Evolutionary conservation across 805 yeast species (phyloP), one percentile per base, ranked within the genome.

Genomic region (Cyberlindnera bimundalis): DNA sequence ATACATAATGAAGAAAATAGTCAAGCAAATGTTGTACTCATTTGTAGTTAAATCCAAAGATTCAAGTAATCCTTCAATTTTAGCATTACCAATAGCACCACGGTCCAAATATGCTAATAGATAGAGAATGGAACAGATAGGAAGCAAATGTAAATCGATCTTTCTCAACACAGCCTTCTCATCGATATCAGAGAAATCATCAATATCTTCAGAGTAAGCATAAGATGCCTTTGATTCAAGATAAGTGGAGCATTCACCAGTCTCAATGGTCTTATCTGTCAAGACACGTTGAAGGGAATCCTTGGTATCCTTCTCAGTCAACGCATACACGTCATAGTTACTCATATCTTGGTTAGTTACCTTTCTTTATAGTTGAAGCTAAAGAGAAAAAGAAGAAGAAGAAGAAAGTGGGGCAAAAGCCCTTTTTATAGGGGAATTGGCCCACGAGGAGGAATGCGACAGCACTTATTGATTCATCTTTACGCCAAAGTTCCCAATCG

Each of bases 1-100:
- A 32, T 45, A 52, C 0, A 53, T 49, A 36, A 48, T 45, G 39
- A 43, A 52, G 40, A 38, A 52, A 16, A 43, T 25, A 14, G 56
- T 46, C 21, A 33, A 33, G 17, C 46, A 42, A 14, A 49, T 26
- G 36, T 48, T 48, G 23, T 38, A 27, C 14, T 32, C 24, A 5
- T 46, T 43, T 6, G 44, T 40, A 9, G 42, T 11, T 19, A 40
- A 18, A 29, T 35, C 29, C 29, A 48, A 23, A 5, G 46, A 29
- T n/a, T 12, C 28, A n/a, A 26, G 28, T n/a, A 26, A n/a, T 6
- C 28, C 28, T n/a, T 26, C 28, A 12, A 26, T 29, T 30, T 35
- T 21, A 9, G 46, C 21, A 25, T 50, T 45, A 27, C 47, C 43
- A n/a, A 45, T 36, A 24, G 46, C 45, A 20, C 47, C 45, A 13